Conservation (phyloP, 225 moss, liverwort and hornwort genomes). For the Climacium dendroides region DNA sequence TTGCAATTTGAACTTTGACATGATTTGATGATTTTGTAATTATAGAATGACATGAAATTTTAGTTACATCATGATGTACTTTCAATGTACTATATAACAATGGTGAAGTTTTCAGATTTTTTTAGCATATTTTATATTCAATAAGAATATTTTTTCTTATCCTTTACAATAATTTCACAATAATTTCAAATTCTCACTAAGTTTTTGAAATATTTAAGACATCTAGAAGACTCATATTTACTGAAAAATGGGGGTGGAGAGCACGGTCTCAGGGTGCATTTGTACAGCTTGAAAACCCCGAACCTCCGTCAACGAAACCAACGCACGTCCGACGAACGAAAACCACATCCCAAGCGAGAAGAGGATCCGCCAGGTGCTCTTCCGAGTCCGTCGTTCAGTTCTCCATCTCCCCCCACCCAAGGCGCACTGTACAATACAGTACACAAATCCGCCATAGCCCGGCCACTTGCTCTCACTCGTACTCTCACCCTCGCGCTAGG, state of each 20-base stretch:
- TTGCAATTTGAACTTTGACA: background rate
- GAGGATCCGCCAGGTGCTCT: background rate
- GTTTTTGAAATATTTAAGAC: background rate
- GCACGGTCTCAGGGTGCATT: too few relatives aligned
- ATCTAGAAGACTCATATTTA: background rate
- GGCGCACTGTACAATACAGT: background rate
- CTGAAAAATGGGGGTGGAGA: background rate
- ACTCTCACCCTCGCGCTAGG: background rate
- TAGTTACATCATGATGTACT: background rate
- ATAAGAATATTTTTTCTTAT: background rate
- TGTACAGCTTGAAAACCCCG: too few relatives aligned
- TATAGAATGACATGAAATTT: background rate
- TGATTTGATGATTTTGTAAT: accelerated
- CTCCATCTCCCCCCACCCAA: background rate
- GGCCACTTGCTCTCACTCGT: background rate
- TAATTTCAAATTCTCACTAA: background rate
- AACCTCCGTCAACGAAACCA: background rate
- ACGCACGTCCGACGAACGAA: background rate
- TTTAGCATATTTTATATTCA: background rate
- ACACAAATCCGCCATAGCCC: background rate
- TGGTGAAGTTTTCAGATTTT: background rate
- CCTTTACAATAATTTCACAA: too few relatives aligned
- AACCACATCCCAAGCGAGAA: background rate
- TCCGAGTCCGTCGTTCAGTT: background rate
- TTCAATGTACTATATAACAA: background rate